Evolutionary conservation across 1,284 basidiomycete species (phyloP), one percentile per base, ranked within the genome.

Genomic region (Cryptococcus hybrid): DNA sequence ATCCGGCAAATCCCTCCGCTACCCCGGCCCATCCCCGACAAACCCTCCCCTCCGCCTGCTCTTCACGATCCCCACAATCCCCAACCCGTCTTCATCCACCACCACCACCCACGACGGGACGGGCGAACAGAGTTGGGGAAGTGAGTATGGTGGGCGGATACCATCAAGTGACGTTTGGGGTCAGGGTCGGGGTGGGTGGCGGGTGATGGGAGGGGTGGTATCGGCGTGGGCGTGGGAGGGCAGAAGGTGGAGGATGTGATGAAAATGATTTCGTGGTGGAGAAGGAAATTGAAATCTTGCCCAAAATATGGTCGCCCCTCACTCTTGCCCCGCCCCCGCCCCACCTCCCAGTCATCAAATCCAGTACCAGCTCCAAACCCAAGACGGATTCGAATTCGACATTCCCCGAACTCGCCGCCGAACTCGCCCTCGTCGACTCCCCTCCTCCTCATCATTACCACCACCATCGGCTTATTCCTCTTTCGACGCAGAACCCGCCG

Each of bases 1-100:
- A 0, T 73, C 73, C 1, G 77, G 77, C 44, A 78, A 78, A 60
- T 73, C 71, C 6, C 65, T 77, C 9, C 69, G 77, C 24, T 78
- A 74, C 47, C 76, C 77, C 2, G 73, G 75, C 5, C 35, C 61
- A 3, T 51, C 56, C 9, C 53, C 56, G 8, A 43, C 53, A 4
- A 63, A 67, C 38, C 71, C 74, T 0, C 75, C 76, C 13, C 65
- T 77, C 1, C 66, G 77, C 11, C 57, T 78, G 0, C 62, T 78
- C 2, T 78, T 78, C 57, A 72, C 74, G 24, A 53, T 78, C 9
- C 75, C 75, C 1, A 72, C 70, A 1, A 59, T 65, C 5, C 66
- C 65, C 34, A 30, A 30, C 30, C 30, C 30, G 3, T 30, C 30
- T 3, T 30, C 30, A 4, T 30, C 30, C 30, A 49, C 66, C 15